phyloP scores from a whole-genome alignment of 140 eudicot species.

The Stevia rebaudiana region DNA sequence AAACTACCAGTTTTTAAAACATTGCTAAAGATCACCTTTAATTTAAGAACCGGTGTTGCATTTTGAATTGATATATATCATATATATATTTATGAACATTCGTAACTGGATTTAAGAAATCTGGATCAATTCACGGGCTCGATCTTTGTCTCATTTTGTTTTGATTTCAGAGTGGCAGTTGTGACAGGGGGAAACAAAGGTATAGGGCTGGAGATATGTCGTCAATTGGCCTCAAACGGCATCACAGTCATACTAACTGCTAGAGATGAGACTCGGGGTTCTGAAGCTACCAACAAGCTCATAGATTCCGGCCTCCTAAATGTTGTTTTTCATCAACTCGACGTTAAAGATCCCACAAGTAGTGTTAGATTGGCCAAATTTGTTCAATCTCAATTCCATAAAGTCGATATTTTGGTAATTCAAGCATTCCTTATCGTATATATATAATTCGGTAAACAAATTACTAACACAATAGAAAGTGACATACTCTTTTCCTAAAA shows the following conservation, averaged over 20 bases:
- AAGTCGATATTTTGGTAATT: conserved; percentile 34
- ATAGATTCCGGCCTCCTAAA: conserved; percentile 20
- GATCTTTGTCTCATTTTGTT: too few species aligned
- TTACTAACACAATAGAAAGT: too few species aligned
- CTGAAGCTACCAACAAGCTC: conserved; percentile 22
- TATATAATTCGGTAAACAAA: too few species aligned
- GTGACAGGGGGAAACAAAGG: conserved; percentile 41
- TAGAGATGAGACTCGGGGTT: conserved; percentile 29
- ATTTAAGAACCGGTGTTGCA: too few species aligned
- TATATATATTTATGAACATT: too few species aligned
- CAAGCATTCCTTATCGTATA: too few species aligned
- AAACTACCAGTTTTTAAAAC: too few species aligned
- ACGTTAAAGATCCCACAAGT: conserved; percentile 31
- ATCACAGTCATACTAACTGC: conserved; percentile 28
- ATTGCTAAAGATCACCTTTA: too few species aligned
- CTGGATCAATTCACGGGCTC: too few species aligned
- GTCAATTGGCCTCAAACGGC: conserved; percentile 25
- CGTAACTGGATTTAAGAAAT: too few species aligned
- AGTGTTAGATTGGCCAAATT: conserved; percentile 24
- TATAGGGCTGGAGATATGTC: conserved; percentile 33
- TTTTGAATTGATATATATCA: too few species aligned
- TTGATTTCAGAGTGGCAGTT: conserved; percentile 27
- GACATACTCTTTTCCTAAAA: too few species aligned
- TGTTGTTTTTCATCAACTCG: conserved; percentile 39
- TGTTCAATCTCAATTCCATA: conserved; percentile 17